Evolutionary conservation across 352 stramenopile species (phyloP).

Genomic region (Saprolegnia diclina): DNA sequence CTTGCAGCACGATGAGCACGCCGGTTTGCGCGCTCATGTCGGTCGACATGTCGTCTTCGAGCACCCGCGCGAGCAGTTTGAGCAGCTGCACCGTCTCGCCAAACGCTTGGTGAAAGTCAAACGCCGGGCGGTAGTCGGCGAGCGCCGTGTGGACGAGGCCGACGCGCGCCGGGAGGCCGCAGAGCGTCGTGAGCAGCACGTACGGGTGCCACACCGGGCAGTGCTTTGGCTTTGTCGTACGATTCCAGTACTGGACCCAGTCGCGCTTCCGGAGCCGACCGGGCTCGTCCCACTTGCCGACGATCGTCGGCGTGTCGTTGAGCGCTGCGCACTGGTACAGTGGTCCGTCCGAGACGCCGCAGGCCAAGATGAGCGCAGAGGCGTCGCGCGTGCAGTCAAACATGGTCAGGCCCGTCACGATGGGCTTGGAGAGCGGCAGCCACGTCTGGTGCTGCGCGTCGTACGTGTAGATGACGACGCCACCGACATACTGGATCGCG

Average conservation of each 20-base stretch:
- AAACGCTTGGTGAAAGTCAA: slow-evolving; percentile 66
- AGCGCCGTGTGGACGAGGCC: slow-evolving; percentile 69
- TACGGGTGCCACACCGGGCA: slow-evolving; percentile 81
- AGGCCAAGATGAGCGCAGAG: slow-evolving; percentile 68
- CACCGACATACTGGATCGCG: slow-evolving; percentile 59
- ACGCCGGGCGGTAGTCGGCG: slow-evolving; percentile 50
- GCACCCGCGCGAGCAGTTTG: slow-evolving; percentile 64
- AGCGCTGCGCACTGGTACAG: neutral
- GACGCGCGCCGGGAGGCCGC: slow-evolving; percentile 77
- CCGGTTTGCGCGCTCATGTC: slow-evolving; percentile 51
- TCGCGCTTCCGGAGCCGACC: slow-evolving; percentile 56
- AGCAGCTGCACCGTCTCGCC: slow-evolving; percentile 80
- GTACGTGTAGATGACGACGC: slow-evolving; percentile 76
- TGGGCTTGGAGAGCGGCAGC: slow-evolving; percentile 55
- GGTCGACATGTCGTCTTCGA: slow-evolving; percentile 59
- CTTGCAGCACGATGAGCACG: slow-evolving; percentile 34
- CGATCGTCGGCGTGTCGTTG: slow-evolving; percentile 69
- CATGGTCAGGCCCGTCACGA: slow-evolving; percentile 44
- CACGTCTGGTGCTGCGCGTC: slow-evolving; percentile 53
- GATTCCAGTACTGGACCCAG: slow-evolving; percentile 68
- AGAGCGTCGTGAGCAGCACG: slow-evolving; percentile 75
- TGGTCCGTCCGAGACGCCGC: slow-evolving; percentile 28
- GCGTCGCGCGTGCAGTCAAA: slow-evolving; percentile 82
- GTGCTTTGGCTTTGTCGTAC: slow-evolving; percentile 56
- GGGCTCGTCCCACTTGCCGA: slow-evolving; percentile 79